Conservation (phyloP, 2,329 filamentous ascomycete species). For the Neonectria faginata region DNA sequence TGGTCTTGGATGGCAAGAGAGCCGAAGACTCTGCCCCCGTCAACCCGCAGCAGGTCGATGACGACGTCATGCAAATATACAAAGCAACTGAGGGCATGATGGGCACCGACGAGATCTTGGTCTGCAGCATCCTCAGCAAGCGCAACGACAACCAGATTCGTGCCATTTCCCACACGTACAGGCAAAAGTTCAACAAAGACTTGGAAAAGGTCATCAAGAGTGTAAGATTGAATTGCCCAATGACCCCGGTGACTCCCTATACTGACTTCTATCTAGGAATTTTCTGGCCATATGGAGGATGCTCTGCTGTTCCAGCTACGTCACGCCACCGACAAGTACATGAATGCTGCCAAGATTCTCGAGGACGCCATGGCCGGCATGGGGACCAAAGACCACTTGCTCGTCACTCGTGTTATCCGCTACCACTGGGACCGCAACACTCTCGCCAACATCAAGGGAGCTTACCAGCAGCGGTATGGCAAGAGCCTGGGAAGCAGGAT, state of each 20-base stretch:
- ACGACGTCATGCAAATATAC: constrained; percentile 82
- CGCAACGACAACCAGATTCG: constrained; percentile 86
- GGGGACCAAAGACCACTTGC: constrained; percentile 86
- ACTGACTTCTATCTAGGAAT: constrained; percentile 64
- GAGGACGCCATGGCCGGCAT: constrained; percentile 88
- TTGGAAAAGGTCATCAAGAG: constrained; percentile 81
- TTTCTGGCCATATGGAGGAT: constrained; percentile 92
- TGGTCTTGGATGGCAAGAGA: constrained; percentile 79
- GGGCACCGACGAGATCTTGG: constrained; percentile 79
- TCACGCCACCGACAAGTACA: constrained; percentile 81
- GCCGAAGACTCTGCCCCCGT: constrained; percentile 83
- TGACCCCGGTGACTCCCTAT: background rate
- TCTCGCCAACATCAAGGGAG: constrained; percentile 81
- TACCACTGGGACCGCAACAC: constrained; percentile 84
- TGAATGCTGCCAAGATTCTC: constrained; percentile 84
- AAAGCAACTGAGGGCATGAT: constrained; percentile 78
- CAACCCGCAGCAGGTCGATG: constrained; percentile 77
- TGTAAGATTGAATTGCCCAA: constrained; percentile 53
- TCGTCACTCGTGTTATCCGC: constrained; percentile 82
- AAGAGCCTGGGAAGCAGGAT: constrained; percentile 77
- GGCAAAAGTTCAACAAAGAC: constrained; percentile 75
- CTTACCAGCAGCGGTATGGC: constrained; percentile 79
- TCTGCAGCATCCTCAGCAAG: constrained; percentile 81
- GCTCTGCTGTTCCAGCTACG: constrained; percentile 84
- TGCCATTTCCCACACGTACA: constrained; percentile 82